phyloP scores from a whole-genome alignment of 2,329 filamentous ascomycete species.

The Claviceps digitariae region DNA sequence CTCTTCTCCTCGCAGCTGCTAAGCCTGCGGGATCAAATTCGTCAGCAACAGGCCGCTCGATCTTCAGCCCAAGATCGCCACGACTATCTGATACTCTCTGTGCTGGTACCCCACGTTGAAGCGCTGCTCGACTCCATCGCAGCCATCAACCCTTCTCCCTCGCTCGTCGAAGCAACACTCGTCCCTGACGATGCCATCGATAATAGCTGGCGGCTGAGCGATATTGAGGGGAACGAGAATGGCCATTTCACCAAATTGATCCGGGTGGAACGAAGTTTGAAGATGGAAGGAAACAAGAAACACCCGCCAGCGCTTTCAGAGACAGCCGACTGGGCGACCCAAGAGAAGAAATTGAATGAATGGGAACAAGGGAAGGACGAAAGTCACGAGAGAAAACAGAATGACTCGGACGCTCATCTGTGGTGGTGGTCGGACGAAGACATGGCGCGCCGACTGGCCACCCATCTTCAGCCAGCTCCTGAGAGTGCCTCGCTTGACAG shows the following conservation, averaged over 20 bases:
- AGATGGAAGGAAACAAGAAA: not conserved
- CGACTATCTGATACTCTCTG: constrained; percentile 26
- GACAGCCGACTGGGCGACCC: not conserved
- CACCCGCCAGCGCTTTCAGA: not conserved
- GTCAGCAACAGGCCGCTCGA: constrained; percentile 18
- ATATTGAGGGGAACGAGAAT: constrained; percentile 14
- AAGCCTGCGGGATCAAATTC: constrained; percentile 24
- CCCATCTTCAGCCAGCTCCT: constrained; percentile 25
- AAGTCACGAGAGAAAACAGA: not conserved
- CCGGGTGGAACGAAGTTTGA: constrained; percentile 13
- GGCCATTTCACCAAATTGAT: constrained; percentile 21
- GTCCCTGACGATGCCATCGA: constrained; percentile 29
- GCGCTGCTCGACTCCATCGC: constrained; percentile 27
- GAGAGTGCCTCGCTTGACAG: constrained; percentile 11
- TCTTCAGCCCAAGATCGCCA: constrained; percentile 20
- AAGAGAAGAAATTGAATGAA: not conserved
- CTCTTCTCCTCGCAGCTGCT: constrained; percentile 23
- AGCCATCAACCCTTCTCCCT: constrained; percentile 16
- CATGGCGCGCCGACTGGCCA: constrained; percentile 31
- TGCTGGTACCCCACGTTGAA: constrained; percentile 28
- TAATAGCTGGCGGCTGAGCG: constrained; percentile 21
- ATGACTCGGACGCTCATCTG: not conserved
- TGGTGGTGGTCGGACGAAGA: constrained; percentile 36
- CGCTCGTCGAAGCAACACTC: constrained; percentile 28
- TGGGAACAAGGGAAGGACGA: constrained; percentile 14